These are phyloP conservation scores for Citrus cavaleriei DNA, from an alignment of 345 rosid genomes.

Conservation along the genomic window DNA sequence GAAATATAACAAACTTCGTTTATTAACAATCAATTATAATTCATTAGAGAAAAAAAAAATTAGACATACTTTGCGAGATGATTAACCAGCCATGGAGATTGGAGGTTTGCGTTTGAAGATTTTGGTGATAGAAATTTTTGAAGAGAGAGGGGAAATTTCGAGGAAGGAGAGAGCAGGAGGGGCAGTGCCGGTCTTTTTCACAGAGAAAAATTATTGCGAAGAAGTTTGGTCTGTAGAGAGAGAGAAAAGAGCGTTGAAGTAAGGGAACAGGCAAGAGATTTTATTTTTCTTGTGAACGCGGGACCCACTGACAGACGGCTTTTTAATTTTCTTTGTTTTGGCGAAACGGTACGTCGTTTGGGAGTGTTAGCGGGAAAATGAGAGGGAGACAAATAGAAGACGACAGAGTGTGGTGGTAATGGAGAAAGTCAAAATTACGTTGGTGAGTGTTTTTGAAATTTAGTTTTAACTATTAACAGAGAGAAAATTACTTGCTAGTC, in stretches of 20 bases:
- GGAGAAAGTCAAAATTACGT: too few species aligned
- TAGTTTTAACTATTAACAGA: too few species aligned
- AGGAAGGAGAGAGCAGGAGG: slow-evolving; percentile 9
- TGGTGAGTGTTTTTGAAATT: too few species aligned
- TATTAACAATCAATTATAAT: background rate
- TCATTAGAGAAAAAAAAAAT: background rate
- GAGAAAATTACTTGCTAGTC: background rate
- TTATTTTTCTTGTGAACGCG: too few species aligned
- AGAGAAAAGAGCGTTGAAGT: too few species aligned
- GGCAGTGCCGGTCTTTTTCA: background rate
- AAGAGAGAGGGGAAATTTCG: slow-evolving; percentile 7
- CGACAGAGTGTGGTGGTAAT: too few species aligned
- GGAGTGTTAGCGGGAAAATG: too few species aligned
- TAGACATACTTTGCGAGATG: background rate
- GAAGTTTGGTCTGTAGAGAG: background rate
- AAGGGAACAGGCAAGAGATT: too few species aligned
- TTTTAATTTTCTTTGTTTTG: too few species aligned
- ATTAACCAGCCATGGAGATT: background rate
- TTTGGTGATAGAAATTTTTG: background rate
- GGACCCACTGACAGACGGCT: too few species aligned
- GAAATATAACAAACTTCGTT: background rate
- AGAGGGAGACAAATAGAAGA: too few species aligned
- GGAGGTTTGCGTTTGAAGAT: background rate
- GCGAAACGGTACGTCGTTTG: too few species aligned
- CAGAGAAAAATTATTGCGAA: background rate